Percentiles rank a stretch among this genome's conserved stretches.
Evolutionary conservation across 148 eudicot species (phyloP).

Genomic region (Camellia japonica): DNA sequence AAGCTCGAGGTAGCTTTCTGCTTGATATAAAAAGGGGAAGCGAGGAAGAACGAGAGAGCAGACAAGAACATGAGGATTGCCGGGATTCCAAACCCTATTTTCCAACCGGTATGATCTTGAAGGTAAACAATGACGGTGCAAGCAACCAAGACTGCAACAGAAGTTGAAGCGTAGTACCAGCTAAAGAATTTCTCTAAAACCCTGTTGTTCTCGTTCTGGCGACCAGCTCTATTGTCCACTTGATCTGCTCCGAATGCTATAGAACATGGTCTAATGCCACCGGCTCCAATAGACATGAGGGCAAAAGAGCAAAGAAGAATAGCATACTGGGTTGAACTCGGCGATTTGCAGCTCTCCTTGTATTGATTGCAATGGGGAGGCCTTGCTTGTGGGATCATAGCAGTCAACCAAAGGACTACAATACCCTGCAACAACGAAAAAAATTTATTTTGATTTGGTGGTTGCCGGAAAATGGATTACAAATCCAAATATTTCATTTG

Average conservation of each 20-base stretch:
- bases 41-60: conserved; percentile 46
- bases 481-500: too few relatives aligned
- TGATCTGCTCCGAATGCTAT: conserved; percentile 94
- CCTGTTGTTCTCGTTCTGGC: conserved; percentile 22
- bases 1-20: conserved; percentile 47
- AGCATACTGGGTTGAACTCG: conserved; percentile 42
- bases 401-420: conserved; percentile 68
- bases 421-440: conserved; percentile 51
- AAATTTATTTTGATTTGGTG: too few relatives aligned
- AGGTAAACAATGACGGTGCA: conserved; percentile 69
- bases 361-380: conserved; percentile 59
- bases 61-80: conserved; percentile 63
- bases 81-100: conserved; percentile 76
- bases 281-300: conserved; percentile 79
- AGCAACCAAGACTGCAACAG: conserved; percentile 54
- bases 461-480: too few relatives aligned
- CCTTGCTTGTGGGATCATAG: conserved; percentile 58
- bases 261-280: conserved; percentile 79
- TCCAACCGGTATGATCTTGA: conserved; percentile 81
- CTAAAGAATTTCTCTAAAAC: conserved; percentile 65
- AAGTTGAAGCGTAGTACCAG: conserved; percentile 73
- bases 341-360: conserved; percentile 40
- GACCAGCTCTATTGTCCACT: conserved; percentile 48
- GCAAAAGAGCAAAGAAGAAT: conserved; percentile 48
- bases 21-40: conserved; percentile 57